Conservation (phyloP, 1,284 basidiomycete species). For the Ganoderma sinense region DNA sequence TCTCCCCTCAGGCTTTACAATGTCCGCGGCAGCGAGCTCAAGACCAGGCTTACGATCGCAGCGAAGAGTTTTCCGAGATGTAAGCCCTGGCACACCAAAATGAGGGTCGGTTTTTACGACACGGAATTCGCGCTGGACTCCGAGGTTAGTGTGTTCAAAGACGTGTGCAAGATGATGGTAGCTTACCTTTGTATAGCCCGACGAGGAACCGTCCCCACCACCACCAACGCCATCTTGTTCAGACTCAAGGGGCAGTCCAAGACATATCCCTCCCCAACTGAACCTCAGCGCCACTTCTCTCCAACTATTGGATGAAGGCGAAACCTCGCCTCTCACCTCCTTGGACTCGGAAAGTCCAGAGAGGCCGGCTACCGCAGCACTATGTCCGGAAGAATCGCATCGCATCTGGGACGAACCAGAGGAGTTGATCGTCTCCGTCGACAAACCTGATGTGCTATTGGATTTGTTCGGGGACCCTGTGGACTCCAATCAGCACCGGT, state of each 20-base stretch:
- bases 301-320: background rate
- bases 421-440: background rate
- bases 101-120: conserved; percentile 31
- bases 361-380: background rate
- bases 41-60: conserved; percentile 44
- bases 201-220: background rate
- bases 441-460: background rate
- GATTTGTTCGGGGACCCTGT: conserved; percentile 5
- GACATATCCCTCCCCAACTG: background rate
- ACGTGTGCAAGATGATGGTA: background rate
- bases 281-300: background rate
- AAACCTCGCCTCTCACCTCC: background rate
- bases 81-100: conserved; percentile 33
- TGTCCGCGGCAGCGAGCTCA: conserved; percentile 44
- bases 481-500: background rate
- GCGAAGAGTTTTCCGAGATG: conserved; percentile 52
- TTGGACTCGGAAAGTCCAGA: background rate
- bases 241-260: background rate
- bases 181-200: background rate
- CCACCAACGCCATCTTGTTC: background rate
- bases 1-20: conserved; percentile 43
- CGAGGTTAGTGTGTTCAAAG: background rate
- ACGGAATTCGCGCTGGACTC: conserved; percentile 8
- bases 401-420: background rate
- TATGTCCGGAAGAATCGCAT: background rate